Evolutionary conservation across 2,329 filamentous ascomycete genomes (phyloP).

Genomic region (Aureobasidium musti): DNA sequence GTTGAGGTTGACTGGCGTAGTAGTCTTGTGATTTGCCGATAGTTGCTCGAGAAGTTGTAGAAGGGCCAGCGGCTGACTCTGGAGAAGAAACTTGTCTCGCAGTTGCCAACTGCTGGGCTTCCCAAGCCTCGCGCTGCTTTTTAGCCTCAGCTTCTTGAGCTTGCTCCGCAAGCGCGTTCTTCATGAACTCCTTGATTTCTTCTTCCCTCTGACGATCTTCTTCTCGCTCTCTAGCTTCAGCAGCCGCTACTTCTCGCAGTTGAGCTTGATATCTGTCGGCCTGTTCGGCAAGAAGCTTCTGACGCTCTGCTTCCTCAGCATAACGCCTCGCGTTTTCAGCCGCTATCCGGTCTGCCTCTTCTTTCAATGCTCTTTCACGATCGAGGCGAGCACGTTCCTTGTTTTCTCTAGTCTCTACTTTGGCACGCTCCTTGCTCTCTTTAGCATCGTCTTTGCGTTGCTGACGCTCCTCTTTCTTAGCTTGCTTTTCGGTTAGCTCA

Average conservation of each 20-base stretch:
- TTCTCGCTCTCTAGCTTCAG: slow-evolving; percentile 12
- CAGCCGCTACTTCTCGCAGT: slow-evolving; percentile 24
- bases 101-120: neutral
- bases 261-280: slow-evolving; percentile 29
- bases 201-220: neutral
- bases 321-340: slow-evolving; percentile 33
- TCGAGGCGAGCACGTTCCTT: slow-evolving; percentile 37
- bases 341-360: slow-evolving; percentile 39
- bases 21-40: neutral
- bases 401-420: slow-evolving; percentile 38
- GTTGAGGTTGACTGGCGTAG: slow-evolving; percentile 24
- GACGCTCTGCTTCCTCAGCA: slow-evolving; percentile 29
- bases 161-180: slow-evolving; percentile 12
- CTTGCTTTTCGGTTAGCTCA: slow-evolving; percentile 59
- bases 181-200: slow-evolving; percentile 29
- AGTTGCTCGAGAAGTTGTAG: slow-evolving; percentile 16
- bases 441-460: slow-evolving; percentile 40
- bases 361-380: slow-evolving; percentile 40
- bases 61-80: neutral
- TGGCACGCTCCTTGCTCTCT: slow-evolving; percentile 38
- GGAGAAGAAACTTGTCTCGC: neutral
- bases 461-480: slow-evolving; percentile 50
- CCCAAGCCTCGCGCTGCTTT: slow-evolving; percentile 33
- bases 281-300: slow-evolving; percentile 32
- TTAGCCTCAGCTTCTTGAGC: slow-evolving; percentile 31